These are phyloP conservation scores for Epichloe scottii DNA, from an alignment of 2,329 filamentous ascomycete genomes.

Conservation along the genomic window DNA sequence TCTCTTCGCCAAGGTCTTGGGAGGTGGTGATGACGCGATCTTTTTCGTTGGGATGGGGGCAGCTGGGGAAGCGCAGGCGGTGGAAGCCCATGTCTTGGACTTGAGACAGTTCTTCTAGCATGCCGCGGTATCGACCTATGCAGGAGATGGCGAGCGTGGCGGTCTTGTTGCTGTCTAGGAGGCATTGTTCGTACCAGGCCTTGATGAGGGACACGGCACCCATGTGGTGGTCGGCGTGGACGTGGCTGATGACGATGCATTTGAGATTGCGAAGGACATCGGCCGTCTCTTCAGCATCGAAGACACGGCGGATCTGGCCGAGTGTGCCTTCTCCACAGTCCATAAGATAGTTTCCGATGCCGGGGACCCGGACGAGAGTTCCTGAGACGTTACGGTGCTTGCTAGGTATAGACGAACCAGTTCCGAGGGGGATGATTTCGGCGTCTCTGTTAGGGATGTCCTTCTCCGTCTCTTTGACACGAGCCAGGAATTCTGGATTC, in stretches of 20 bases:
- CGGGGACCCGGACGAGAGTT: constrained; percentile 73
- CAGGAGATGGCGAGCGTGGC: constrained; percentile 53
- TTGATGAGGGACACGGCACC: constrained; percentile 71
- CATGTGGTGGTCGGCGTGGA: constrained; percentile 93
- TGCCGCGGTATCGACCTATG: constrained; percentile 57
- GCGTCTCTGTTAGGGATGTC: constrained; percentile 62
- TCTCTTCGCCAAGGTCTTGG: constrained; percentile 27
- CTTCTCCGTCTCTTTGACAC: constrained; percentile 40
- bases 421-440: constrained; percentile 79
- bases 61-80: constrained; percentile 28
- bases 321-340: constrained; percentile 90
- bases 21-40: constrained; percentile 21
- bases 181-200: constrained; percentile 57
- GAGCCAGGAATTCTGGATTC: constrained; percentile 32
- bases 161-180: constrained; percentile 19
- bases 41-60: constrained; percentile 9
- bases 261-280: constrained; percentile 68
- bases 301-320: constrained; percentile 70
- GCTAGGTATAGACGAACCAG: constrained; percentile 78
- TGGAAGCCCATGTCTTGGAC: constrained; percentile 66
- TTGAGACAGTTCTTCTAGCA: constrained; percentile 66
- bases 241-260: constrained; percentile 84
- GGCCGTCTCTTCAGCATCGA: constrained; percentile 48
- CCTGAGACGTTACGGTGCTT: constrained; percentile 93
- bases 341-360: constrained; percentile 75